These are phyloP conservation scores for Multifurca ochricompacta DNA, from an alignment of 768 basidiomycete species.

Conservation along the genomic window DNA sequence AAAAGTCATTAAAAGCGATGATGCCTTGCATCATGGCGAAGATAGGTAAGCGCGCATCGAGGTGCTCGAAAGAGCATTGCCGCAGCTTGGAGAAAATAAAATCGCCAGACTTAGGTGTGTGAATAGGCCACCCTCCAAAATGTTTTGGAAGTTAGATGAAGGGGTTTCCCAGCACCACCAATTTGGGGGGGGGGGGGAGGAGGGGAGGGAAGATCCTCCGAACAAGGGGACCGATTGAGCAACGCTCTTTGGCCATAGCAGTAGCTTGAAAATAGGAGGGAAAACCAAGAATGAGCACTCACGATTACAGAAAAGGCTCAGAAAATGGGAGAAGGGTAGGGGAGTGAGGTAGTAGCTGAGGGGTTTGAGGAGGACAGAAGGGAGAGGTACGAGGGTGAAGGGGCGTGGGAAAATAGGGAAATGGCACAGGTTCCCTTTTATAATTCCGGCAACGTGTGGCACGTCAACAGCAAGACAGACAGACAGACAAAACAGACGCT, in stretches of 20 bases:
- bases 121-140: neutral
- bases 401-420: conserved; percentile 25
- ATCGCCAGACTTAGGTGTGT: neutral
- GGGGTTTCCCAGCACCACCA: neutral
- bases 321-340: conserved; percentile 6
- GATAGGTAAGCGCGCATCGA: conserved; percentile 7
- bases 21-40: conserved; percentile 5
- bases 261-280: neutral
- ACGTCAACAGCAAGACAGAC: too few species aligned
- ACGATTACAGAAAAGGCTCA: conserved; percentile 3
- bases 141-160: neutral
- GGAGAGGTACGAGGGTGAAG: conserved; percentile 22
- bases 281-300: neutral
- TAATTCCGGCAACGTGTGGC: conserved; percentile 20
- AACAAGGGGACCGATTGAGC: neutral
- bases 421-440: conserved; percentile 20
- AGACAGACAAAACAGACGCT: too few species aligned
- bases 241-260: neutral
- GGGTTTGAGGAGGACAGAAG: conserved; percentile 20
- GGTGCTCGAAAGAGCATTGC: neutral
- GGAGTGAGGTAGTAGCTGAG: conserved; percentile 9
- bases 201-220: conserved; percentile 2
- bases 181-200: too few species aligned
- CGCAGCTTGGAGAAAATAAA: neutral
- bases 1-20: neutral